Conservation (phyloP, 768 basidiomycete species). For the Rhodocollybia butyracea region DNA sequence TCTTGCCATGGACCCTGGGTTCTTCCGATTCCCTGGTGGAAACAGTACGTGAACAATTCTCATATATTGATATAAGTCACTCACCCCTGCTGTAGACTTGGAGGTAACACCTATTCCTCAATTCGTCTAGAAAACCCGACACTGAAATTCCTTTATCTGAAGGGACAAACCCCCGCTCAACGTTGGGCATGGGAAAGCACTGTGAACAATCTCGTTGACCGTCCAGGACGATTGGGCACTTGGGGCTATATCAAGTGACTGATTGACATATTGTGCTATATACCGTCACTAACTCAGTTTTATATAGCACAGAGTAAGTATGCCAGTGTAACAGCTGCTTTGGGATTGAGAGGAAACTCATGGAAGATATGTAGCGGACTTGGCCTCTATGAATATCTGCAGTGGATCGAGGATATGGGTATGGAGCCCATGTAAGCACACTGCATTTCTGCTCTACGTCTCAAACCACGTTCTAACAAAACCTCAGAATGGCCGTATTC, state of each 20-base stretch:
- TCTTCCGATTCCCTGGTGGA: constrained; percentile 69
- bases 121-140: background rate
- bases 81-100: constrained; percentile 16
- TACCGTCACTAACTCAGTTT: background rate
- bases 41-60: constrained; percentile 41
- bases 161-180: constrained; percentile 50
- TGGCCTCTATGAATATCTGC: constrained; percentile 7
- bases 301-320: too few relatives aligned
- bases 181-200: constrained; percentile 70
- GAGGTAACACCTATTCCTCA: constrained; percentile 26
- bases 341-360: too few relatives aligned
- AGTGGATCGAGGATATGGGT: constrained; percentile 47
- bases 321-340: too few relatives aligned
- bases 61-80: constrained; percentile 6
- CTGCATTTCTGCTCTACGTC: too few relatives aligned
- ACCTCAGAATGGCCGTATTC: constrained; percentile 65
- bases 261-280: background rate
- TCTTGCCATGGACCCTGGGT: constrained; percentile 50
- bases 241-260: constrained; percentile 54
- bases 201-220: constrained; percentile 46
- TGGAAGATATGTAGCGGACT: constrained; percentile 5
- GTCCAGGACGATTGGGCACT: constrained; percentile 57
- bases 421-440: constrained; percentile 60
- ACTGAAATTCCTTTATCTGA: background rate
- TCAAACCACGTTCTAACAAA: too few relatives aligned